These are phyloP conservation scores for Stemphylium beticola DNA, from an alignment of 2,329 filamentous ascomycete species.

Conservation along the genomic window DNA sequence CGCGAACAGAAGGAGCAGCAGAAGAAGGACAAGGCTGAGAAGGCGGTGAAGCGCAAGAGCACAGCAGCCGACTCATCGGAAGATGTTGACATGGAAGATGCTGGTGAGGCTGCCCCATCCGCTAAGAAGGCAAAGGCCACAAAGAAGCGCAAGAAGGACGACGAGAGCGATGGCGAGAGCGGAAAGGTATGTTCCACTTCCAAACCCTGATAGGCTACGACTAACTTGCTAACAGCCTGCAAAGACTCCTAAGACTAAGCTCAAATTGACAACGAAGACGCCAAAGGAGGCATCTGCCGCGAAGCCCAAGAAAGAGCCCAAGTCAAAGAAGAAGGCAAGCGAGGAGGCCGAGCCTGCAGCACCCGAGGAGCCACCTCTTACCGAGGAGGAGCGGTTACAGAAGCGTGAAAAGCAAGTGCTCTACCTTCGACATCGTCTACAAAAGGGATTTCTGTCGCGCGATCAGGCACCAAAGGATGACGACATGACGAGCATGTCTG, in stretches of 20 bases:
- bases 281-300: constrained; percentile 45
- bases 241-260: constrained; percentile 59
- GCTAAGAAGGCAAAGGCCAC: constrained; percentile 45
- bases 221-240: constrained; percentile 50
- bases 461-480: constrained; percentile 86
- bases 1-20: constrained; percentile 68
- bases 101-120: constrained; percentile 45
- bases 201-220: background rate
- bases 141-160: constrained; percentile 79
- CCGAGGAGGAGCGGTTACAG: constrained; percentile 60
- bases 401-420: constrained; percentile 74
- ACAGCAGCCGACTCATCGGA: constrained; percentile 39
- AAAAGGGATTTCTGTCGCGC: constrained; percentile 88
- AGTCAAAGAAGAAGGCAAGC: constrained; percentile 58
- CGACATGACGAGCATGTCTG: constrained; percentile 79
- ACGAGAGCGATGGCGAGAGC: constrained; percentile 72
- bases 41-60: constrained; percentile 56
- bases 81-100: constrained; percentile 50
- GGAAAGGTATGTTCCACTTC: constrained; percentile 56
- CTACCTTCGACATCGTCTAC: constrained; percentile 91
- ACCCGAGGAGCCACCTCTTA: constrained; percentile 60
- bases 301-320: constrained; percentile 67
- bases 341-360: constrained; percentile 64
- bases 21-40: constrained; percentile 65
- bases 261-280: constrained; percentile 54